These are phyloP conservation scores for Fereydounia khargensis DNA, from an alignment of 1,284 basidiomycete genomes.

Conservation along the genomic window DNA sequence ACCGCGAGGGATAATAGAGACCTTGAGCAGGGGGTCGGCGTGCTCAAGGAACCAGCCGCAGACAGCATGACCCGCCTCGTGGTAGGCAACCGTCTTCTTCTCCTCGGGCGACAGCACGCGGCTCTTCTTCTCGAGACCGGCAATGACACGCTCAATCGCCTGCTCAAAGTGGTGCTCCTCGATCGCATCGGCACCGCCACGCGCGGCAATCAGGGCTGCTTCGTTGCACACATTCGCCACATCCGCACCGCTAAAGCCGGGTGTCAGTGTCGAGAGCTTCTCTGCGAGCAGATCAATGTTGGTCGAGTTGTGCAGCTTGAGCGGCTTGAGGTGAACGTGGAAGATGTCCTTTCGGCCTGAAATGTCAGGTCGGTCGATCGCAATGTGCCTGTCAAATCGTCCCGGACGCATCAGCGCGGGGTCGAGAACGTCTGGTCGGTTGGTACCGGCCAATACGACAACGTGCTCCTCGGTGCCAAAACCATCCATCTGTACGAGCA, in stretches of 20 bases:
- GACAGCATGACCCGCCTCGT: constrained; percentile 97
- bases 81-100: constrained; percentile 98
- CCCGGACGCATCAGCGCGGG: constrained; percentile 92
- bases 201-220: constrained; percentile 90
- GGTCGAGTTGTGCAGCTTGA: constrained; percentile 61
- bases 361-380: constrained; percentile 92
- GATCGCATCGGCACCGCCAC: constrained; percentile 75
- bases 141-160: constrained; percentile 96
- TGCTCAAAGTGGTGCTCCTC: constrained; percentile 88
- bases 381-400: constrained; percentile 94
- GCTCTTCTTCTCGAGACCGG: constrained; percentile 92
- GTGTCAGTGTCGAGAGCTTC: constrained; percentile 91
- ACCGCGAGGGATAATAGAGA: constrained; percentile 96
- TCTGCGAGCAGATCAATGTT: constrained; percentile 59
- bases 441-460: constrained; percentile 94
- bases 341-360: constrained; percentile 91
- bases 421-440: constrained; percentile 93
- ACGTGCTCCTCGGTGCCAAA: constrained; percentile 94
- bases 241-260: constrained; percentile 97
- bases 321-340: constrained; percentile 83
- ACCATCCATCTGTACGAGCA: constrained; percentile 99
- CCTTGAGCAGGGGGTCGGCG: constrained; percentile 93
- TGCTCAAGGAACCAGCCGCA: constrained; percentile 98
- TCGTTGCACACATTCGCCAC: constrained; percentile 99
- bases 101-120: constrained; percentile 89